Evolutionary conservation across 2,329 filamentous ascomycete species (phyloP).

Genomic region (Ophiostoma quercus): DNA sequence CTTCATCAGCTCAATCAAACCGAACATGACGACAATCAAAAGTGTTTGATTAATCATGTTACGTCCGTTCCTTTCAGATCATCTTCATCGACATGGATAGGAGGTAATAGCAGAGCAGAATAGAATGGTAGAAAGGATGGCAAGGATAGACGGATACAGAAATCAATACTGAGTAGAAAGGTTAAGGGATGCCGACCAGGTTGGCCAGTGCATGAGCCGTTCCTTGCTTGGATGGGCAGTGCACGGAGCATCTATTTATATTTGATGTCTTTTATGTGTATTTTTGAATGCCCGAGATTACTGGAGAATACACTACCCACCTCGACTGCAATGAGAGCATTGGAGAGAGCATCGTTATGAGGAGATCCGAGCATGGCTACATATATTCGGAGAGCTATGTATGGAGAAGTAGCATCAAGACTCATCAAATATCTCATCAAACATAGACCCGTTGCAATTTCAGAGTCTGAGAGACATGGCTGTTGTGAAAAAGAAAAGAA

Average conservation of each 20-base stretch:
- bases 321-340: too few species aligned
- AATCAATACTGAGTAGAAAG: too few species aligned
- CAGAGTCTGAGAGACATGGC: background rate
- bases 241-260: background rate
- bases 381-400: background rate
- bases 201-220: background rate
- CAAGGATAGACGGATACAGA: background rate
- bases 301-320: too few species aligned
- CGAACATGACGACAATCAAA: background rate
- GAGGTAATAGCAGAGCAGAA: too few species aligned
- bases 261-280: background rate
- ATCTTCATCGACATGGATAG: background rate
- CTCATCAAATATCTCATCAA: background rate
- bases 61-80: background rate
- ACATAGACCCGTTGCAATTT: background rate
- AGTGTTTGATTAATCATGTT: background rate
- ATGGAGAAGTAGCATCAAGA: background rate
- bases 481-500: too few species aligned
- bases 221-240: background rate
- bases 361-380: background rate
- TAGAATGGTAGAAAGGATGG: too few species aligned
- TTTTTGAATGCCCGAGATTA: too few species aligned
- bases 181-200: background rate
- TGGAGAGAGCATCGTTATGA: too few species aligned
- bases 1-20: background rate